Evolutionary conservation across 2,329 filamentous ascomycete species (phyloP), one percentile per base, ranked within the genome.

Genomic region (Aspergillus sp.): DNA sequence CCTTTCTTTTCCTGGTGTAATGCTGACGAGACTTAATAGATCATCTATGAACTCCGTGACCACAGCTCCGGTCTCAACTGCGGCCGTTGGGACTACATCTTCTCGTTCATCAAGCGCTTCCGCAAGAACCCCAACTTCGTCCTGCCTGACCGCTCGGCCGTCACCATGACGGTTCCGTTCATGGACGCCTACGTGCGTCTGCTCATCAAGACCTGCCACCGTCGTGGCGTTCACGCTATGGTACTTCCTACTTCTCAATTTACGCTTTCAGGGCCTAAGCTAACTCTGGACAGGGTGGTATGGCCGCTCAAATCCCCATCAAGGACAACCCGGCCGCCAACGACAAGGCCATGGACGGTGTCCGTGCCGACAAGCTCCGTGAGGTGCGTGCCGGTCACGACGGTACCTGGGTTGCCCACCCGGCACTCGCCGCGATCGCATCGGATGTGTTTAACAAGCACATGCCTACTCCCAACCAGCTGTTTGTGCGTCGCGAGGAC

Each of bases 101-200:
- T 98, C 79, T 93, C 86, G 69, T 88, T 91, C 65, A 97, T 98
- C 78, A 98, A 98, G 81, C 95, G 94, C 72, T 95, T 97, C 85
- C 88, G 93, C 66, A 82, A 95, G 63, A 93, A 96, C 76, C 77
- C 86, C 61, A 83, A 85, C 73, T 97, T 97, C 66, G 82, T 97
- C 48, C 83, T 98, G 19, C 93, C 93, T 29, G 91, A 98, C 69
- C 87, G 93, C 52, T 84, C 84, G 46, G 78, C 81, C 51, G 88
- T 98, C 46, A 98, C 93, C 58, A 97, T 98, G 93, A 97, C 90
- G 8, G 86, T 91, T 1, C 93, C 93, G 8, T 98, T 98, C 73
- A 97, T 98, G 93, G 82, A 97, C 58, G 82, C 93, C 42, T 98
- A 98, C 63, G 88, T 97, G 63, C 94, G 93, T 72, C 82, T 97